A percentile compares a stretch with the other conserved stretches of the same genome.
Evolutionary conservation across 2,329 filamentous ascomycete genomes (phyloP).

Genomic region (Ascocoryne sarcoides): DNA sequence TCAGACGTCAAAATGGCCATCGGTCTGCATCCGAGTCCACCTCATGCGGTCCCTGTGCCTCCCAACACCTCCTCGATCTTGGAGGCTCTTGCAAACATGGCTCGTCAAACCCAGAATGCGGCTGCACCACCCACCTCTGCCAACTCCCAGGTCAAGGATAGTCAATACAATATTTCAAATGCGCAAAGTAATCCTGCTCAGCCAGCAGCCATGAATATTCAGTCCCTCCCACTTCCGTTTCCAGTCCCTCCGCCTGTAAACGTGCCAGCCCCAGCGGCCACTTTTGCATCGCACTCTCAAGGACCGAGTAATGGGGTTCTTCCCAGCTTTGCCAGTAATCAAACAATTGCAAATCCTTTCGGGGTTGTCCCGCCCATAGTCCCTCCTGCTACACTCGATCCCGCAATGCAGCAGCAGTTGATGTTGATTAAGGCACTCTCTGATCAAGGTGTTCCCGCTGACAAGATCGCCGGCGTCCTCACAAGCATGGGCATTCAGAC

Average conservation of each 20-base stretch:
- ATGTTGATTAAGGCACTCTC: slow-evolving; percentile 67
- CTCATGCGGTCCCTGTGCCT: slow-evolving; percentile 32
- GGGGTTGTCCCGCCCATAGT: slow-evolving; percentile 25
- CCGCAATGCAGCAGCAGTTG: slow-evolving; percentile 59
- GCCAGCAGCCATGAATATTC: slow-evolving; percentile 17
- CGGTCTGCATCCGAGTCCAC: slow-evolving; percentile 25
- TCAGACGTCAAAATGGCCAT: slow-evolving; percentile 33
- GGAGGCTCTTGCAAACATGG: slow-evolving; percentile 72
- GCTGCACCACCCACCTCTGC: slow-evolving; percentile 23
- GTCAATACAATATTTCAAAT: slow-evolving; percentile 38
- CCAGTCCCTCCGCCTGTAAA: slow-evolving; percentile 51
- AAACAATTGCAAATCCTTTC: slow-evolving; percentile 25
- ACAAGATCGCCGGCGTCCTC: slow-evolving; percentile 55
- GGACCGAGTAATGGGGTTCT: slow-evolving; percentile 31
- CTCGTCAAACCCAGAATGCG: slow-evolving; percentile 57
- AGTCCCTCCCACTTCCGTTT: slow-evolving; percentile 24
- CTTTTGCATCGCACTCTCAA: slow-evolving; percentile 22
- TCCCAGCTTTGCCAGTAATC: slow-evolving; percentile 31
- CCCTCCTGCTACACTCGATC: slow-evolving; percentile 34
- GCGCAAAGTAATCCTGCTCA: slow-evolving; percentile 33
- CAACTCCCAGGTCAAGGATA: slow-evolving; percentile 24
- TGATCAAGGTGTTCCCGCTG: slow-evolving; percentile 66
- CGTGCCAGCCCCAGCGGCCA: slow-evolving; percentile 32
- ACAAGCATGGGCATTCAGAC: slow-evolving; percentile 21
- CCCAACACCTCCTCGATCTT: slow-evolving; percentile 58